Percentiles rank a stretch among this genome's conserved stretches.
phyloP scores from a whole-genome alignment of 73 alveolate species.

The Vitrella brassicaformis region DNA sequence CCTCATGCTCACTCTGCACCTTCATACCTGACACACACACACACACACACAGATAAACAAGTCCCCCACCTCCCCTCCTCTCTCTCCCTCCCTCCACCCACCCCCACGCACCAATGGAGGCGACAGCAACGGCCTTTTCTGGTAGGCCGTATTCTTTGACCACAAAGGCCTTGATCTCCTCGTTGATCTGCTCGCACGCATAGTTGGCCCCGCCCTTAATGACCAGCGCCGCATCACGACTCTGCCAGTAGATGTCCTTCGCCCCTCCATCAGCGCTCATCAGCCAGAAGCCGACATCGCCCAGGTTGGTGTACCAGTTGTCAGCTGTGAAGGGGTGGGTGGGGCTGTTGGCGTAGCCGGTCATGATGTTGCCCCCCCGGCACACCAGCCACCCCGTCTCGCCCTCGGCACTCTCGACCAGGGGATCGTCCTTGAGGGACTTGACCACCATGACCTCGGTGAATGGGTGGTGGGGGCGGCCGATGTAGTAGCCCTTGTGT shows the following conservation, averaged over 20 bases:
- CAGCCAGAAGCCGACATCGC: neutral
- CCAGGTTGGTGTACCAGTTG: neutral
- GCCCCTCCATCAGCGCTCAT: neutral
- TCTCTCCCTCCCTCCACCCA: no score
- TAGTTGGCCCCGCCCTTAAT: neutral
- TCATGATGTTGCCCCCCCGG: neutral
- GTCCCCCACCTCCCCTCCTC: no score
- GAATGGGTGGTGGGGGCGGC: neutral
- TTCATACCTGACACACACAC: neutral
- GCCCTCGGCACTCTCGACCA: neutral
- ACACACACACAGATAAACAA: neutral
- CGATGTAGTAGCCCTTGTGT: neutral
- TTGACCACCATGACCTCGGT: neutral
- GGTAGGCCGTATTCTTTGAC: neutral
- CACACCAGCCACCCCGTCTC: neutral
- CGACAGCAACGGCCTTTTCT: neutral
- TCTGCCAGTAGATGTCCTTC: neutral
- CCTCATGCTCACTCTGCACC: neutral
- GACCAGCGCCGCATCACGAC: neutral
- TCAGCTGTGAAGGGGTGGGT: neutral
- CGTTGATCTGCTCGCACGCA: neutral
- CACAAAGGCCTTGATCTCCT: neutral
- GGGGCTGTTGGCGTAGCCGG: neutral
- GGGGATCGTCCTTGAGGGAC: neutral
- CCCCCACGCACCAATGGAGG: neutral